A percentile compares a stretch with the other conserved stretches of the same genome.
Conservation (phyloP, 495 filamentous ascomycete species). For the Tuber borchii region DNA sequence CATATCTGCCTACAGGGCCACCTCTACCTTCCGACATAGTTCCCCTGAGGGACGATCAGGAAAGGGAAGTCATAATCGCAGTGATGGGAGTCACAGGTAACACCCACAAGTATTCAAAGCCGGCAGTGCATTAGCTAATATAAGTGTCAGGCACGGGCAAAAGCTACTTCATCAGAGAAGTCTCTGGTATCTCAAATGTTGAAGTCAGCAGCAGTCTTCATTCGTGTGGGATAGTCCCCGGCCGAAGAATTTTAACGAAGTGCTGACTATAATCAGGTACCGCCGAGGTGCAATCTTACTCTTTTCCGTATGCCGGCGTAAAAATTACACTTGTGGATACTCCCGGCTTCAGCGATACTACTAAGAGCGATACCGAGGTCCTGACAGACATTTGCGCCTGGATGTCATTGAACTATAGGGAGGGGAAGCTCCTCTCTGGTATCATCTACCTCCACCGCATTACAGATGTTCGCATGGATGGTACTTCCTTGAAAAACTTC, state of each 20-base stretch:
- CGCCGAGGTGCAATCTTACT: conserved; percentile 13
- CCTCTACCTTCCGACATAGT: too few relatives aligned
- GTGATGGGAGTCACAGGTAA: conserved; percentile 43
- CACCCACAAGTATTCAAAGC: neutral
- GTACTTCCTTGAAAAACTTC: conserved; percentile 45
- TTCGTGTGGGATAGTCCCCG: conserved; percentile 18
- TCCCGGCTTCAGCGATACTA: conserved; percentile 51
- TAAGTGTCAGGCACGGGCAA: conserved; percentile 43
- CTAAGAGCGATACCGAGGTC: conserved; percentile 44
- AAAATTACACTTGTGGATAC: conserved; percentile 47
- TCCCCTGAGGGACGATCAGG: neutral
- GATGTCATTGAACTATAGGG: conserved; percentile 36
- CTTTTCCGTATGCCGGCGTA: conserved; percentile 19
- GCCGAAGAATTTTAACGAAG: neutral
- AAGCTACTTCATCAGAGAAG: conserved; percentile 18
- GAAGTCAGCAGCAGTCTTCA: conserved; percentile 29
- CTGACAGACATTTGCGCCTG: conserved; percentile 43
- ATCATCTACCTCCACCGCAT: conserved; percentile 50
- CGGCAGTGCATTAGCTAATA: neutral
- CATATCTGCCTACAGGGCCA: too few relatives aligned
- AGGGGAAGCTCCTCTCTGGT: conserved; percentile 37
- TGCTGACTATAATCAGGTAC: conserved; percentile 23
- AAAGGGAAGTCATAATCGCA: conserved; percentile 34
- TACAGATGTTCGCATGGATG: conserved; percentile 43
- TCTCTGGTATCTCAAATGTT: conserved; percentile 25